These are phyloP conservation scores for Agaricus blazei DNA, from an alignment of 768 basidiomycete genomes.

Conservation along the genomic window DNA sequence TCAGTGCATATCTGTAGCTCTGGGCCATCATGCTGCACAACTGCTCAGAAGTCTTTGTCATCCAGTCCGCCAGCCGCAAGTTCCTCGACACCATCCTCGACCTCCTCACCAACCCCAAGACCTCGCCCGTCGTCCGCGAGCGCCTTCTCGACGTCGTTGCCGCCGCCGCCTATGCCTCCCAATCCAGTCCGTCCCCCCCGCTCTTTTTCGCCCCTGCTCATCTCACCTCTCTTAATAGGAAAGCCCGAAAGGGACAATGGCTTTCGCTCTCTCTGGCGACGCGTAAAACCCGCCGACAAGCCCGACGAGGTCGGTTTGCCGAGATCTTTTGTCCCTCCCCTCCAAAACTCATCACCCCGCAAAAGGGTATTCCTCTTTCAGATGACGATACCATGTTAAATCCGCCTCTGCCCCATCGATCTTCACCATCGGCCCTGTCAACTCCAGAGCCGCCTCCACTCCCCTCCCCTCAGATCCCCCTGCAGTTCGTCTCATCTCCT, in stretches of 20 bases:
- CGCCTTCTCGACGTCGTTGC: conserved; percentile 77
- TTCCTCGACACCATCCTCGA: conserved; percentile 80
- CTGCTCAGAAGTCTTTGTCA: conserved; percentile 64
- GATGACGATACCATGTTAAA: conserved; percentile 77
- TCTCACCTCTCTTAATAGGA: conserved; percentile 10
- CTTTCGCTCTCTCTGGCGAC: conserved; percentile 74
- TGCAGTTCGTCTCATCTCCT: conserved; percentile 11
- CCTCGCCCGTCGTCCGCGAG: conserved; percentile 77
- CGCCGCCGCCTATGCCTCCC: conserved; percentile 71
- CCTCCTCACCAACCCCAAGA: conserved; percentile 53
- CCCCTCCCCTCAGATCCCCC: conserved; percentile 19
- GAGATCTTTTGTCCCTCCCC: neutral
- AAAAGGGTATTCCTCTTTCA: conserved; percentile 71
- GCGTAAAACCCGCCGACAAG: conserved; percentile 73
- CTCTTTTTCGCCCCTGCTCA: neutral
- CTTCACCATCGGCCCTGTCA: conserved; percentile 23
- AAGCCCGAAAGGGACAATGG: conserved; percentile 31
- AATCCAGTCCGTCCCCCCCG: conserved; percentile 25
- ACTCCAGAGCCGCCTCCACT: conserved; percentile 19
- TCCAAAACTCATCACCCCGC: neutral
- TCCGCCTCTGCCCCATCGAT: conserved; percentile 44
- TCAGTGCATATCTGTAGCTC: conserved; percentile 37
- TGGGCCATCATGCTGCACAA: conserved; percentile 93
- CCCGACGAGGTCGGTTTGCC: conserved; percentile 61
- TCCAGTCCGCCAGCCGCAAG: conserved; percentile 67